Percentiles rank a stretch among this genome's conserved stretches.
Conservation (phyloP, 345 rosid species). For the Eutrema japonicum region DNA sequence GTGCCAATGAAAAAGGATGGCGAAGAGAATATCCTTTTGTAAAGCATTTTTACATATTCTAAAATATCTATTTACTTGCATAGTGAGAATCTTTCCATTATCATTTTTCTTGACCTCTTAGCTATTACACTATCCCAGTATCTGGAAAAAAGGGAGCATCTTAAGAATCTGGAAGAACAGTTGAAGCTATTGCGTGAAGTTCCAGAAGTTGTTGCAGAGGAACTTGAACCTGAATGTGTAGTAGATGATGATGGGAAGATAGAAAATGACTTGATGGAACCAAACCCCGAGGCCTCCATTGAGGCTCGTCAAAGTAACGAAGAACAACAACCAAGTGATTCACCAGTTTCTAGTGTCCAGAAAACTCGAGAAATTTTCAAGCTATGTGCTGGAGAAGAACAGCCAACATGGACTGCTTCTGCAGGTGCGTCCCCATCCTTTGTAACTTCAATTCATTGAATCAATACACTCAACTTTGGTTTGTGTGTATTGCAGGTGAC, state of each 20-base stretch:
- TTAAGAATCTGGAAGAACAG: constrained; percentile 62
- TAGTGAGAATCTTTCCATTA: neutral
- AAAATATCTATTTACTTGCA: neutral
- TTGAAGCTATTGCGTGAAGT: constrained; percentile 58
- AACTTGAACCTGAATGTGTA: constrained; percentile 47
- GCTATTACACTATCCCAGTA: constrained; percentile 62
- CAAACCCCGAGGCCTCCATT: constrained; percentile 3
- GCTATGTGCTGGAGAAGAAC: constrained; percentile 15
- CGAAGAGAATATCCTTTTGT: constrained; percentile 85
- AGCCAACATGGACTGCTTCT: constrained; percentile 39
- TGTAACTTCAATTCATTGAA: neutral
- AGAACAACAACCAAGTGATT: constrained; percentile 17
- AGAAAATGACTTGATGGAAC: constrained; percentile 12
- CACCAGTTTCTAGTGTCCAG: constrained; percentile 17
- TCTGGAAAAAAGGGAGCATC: constrained; percentile 69
- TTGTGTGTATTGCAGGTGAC: constrained; percentile 19
- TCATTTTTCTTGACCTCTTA: constrained; percentile 58
- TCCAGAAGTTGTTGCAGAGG: constrained; percentile 70
- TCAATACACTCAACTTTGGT: neutral
- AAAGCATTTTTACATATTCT: neutral
- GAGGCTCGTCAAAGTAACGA: constrained; percentile 16
- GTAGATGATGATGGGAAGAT: constrained; percentile 41
- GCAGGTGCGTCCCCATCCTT: constrained; percentile 35
- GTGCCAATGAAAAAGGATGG: constrained; percentile 88
- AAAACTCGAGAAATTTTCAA: neutral